Conservation (phyloP, 768 basidiomycete species). For the Vararia minispora region DNA sequence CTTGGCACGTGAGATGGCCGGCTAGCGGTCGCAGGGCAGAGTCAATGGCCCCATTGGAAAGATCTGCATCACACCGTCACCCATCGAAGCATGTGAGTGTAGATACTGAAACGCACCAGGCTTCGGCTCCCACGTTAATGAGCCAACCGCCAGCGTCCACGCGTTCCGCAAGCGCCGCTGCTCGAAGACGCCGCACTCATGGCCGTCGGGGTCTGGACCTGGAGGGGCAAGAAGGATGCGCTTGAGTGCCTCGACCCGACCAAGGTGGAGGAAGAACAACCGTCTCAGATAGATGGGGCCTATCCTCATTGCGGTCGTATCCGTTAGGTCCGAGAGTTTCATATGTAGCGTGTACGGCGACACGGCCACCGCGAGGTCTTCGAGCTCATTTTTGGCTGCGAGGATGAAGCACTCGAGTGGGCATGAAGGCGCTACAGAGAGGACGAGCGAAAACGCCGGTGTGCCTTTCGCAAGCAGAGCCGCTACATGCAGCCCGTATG, state of each 20-base stretch:
- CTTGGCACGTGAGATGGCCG: constrained; percentile 57
- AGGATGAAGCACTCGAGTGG: constrained; percentile 67
- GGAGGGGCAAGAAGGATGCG: constrained; percentile 67
- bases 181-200: constrained; percentile 56
- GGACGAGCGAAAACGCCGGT: constrained; percentile 46
- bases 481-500: constrained; percentile 50
- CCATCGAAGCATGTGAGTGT: too few species aligned
- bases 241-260: constrained; percentile 73
- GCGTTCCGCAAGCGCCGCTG: constrained; percentile 73
- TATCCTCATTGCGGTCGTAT: constrained; percentile 57
- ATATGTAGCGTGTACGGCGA: constrained; percentile 69
- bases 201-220: constrained; percentile 58
- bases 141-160: constrained; percentile 75
- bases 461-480: constrained; percentile 35
- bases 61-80: too few species aligned
- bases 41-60: constrained; percentile 66
- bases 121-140: constrained; percentile 75
- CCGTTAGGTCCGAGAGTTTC: constrained; percentile 54
- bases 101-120: constrained; percentile 43
- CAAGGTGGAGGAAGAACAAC: constrained; percentile 76
- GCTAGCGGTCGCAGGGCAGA: constrained; percentile 57
- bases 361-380: constrained; percentile 63
- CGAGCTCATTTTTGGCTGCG: constrained; percentile 53
- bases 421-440: constrained; percentile 54
- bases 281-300: constrained; percentile 71